Base-by-base conservation (phyloP, 345 rosid genomes). In the Melaleuca quinquenervia region DNA sequence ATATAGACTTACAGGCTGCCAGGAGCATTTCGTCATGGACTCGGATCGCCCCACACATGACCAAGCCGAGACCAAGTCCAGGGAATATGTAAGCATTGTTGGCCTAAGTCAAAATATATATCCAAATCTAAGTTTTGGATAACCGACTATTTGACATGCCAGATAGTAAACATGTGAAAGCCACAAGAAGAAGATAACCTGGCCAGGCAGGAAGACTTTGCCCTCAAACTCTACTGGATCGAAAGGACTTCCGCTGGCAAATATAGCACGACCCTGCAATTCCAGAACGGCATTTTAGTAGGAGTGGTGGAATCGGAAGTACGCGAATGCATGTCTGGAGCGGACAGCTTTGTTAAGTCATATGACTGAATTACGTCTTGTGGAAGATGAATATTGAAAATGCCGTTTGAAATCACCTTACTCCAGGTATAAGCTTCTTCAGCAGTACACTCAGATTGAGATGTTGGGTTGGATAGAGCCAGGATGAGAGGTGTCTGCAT, bases 51-150 rank as follows among this genome's bases (percentile, higher is more conserved):
- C 98, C 96, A 1, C 98, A 94, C 82, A 96, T 95, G 52, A 95
- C 94, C 91, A 97, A 90, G 84, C 95, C 99, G 86, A 97, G 94
- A 88, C 99, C 99, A 52, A 97, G 89, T 41, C 99, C 99, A 0
- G 99, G 99, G 91, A 97, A 97, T 84, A 97, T 93, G 87, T 97
- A 97, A 9, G 99, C 99, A 86, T 97, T 97, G 90, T 97, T 97
- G 52, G 98, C 90, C 99, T 97, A 29, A 78, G 86, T 83, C 52
- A 44, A 86, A 41, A 32, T 60, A 18, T 56, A 82, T 82, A 86
- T n/a, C 55, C 83, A 21, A 64, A 41, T n/a, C 11, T 82, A 1
- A 82, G 53, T 24, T 3, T n/a, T 7, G 41, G 44, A 70, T 27
- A 70, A n/a, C 44, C 14, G 49, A 32, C 82, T 7, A 75, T 1